Evolutionary conservation across 2,329 filamentous ascomycete species (phyloP).

Genomic region (Colletotrichum plurivorum): DNA sequence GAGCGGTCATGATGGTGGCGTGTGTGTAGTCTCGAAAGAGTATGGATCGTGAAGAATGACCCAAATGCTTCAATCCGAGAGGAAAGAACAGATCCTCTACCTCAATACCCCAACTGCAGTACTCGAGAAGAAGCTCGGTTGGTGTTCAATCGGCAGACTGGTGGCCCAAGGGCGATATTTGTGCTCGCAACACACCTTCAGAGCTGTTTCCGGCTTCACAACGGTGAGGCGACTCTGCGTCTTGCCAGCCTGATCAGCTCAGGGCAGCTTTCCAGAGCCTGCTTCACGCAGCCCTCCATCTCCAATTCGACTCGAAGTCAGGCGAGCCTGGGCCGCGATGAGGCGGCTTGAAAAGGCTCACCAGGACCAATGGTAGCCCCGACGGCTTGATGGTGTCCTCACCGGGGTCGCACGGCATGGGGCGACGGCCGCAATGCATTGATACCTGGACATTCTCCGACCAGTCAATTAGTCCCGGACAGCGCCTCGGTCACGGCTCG

Average conservation of each 20-base stretch:
- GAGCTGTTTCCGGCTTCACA: too few species aligned
- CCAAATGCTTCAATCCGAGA: too few species aligned
- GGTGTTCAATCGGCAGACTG: not conserved
- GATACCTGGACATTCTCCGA: constrained; percentile 12
- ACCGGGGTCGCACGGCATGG: constrained; percentile 16
- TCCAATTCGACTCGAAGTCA: constrained; percentile 1
- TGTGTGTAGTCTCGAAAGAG: not conserved
- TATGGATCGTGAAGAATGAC: too few species aligned
- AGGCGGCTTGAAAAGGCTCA: not conserved
- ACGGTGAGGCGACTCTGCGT: too few species aligned
- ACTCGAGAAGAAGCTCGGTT: not conserved
- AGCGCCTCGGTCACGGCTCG: not conserved
- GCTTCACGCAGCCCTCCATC: constrained; percentile 10
- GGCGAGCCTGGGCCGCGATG: constrained; percentile 2
- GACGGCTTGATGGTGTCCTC: not conserved
- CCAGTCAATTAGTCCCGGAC: constrained; percentile 21
- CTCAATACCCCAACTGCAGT: too few species aligned
- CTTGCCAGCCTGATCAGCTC: too few species aligned
- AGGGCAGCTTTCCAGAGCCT: too few species aligned
- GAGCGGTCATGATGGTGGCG: not conserved
- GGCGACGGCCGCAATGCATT: constrained; percentile 11
- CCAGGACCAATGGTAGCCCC: not conserved
- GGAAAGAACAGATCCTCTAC: too few species aligned
- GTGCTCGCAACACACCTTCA: not conserved
- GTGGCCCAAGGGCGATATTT: not conserved